Evolutionary conservation across 129 eudicot genomes (phyloP), one percentile per base, ranked within the genome.

Genomic region (Chrysanthemum seticuspe): DNA sequence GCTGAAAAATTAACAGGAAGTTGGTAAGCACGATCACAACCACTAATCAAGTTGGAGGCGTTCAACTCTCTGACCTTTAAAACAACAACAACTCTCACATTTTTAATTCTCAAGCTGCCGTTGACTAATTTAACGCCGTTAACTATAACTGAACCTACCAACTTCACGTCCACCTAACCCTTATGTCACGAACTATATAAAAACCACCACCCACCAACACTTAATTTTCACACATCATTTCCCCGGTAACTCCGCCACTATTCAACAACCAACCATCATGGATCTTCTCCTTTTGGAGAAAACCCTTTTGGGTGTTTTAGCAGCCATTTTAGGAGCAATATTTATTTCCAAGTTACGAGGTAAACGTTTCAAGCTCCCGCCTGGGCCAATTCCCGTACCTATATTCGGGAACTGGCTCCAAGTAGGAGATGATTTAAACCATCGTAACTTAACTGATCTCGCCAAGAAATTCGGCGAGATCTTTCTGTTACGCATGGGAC

Each of bases 221-320:
- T 45, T 57, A 13, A 11, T 19, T 23, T 64, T 1, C 7, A 18
- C 48, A 66, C 55, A 44, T 25, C 54, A 50, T 44, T 21, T 16
- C 23, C 12, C 34, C 54, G 54, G n/a, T 14, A 4, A 53, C 63
- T 47, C 55, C 47, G 47, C 47, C 10, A 40, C 47, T 40, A 53
- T 36, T 36, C 45, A 36, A 36, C 0, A 13, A 12, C 59, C 69
- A 9, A 70, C 66, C 69, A 9, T 75, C 76, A 92, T 92, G 98
- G 95, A 92, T 84, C 88, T 89, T 40, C 82, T 85, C 71, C 78
- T 92, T n/a, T 14, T 92, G 40, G 89, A 89, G 75, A 92, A 89
- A 76, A 13, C 82, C 65, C 90, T 92, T 1, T 9, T 85, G 29
- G 93, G 73, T 4, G 79, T 89, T 31, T 87, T 92, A 78, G 31